phyloP scores from a whole-genome alignment of 2,329 filamentous ascomycete genomes.

The Chrysoporthe austroafricana region DNA sequence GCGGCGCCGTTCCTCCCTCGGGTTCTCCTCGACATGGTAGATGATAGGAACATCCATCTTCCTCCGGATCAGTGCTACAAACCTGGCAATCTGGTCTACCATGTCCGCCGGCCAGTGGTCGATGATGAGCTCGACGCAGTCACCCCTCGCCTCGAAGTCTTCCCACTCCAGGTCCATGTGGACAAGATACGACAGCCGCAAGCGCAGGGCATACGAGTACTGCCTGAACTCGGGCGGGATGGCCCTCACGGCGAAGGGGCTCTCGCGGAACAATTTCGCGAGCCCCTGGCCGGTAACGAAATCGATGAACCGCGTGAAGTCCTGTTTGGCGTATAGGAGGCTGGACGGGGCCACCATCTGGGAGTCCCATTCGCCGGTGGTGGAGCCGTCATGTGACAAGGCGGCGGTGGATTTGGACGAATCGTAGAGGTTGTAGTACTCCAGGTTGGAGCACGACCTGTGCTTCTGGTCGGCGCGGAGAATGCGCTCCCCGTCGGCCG shows the following conservation, averaged over 20 bases:
- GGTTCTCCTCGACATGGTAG: slow-evolving; percentile 58
- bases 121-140: slow-evolving; percentile 64
- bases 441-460: slow-evolving; percentile 68
- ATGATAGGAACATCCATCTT: slow-evolving; percentile 61
- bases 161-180: slow-evolving; percentile 54
- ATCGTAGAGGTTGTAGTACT: slow-evolving; percentile 71
- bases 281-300: slow-evolving; percentile 58
- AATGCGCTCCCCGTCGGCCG: slow-evolving; percentile 58
- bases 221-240: slow-evolving; percentile 61
- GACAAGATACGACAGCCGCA: slow-evolving; percentile 64
- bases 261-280: slow-evolving; percentile 57
- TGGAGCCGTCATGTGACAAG: slow-evolving; percentile 31
- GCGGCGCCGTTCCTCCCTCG: slow-evolving; percentile 46
- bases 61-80: slow-evolving; percentile 61
- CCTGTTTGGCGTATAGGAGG: slow-evolving; percentile 62
- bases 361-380: slow-evolving; percentile 29
- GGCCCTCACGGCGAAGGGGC: slow-evolving; percentile 63
- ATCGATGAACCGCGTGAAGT: slow-evolving; percentile 63
- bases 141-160: slow-evolving; percentile 60
- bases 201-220: slow-evolving; percentile 64
- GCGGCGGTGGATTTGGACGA: slow-evolving; percentile 40
- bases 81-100: slow-evolving; percentile 53
- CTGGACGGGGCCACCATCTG: slow-evolving; percentile 54
- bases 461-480: slow-evolving; percentile 60
- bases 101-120: slow-evolving; percentile 59